phyloP scores from a whole-genome alignment of 306 rosid genomes.

The Fragaria vesca region DNA sequence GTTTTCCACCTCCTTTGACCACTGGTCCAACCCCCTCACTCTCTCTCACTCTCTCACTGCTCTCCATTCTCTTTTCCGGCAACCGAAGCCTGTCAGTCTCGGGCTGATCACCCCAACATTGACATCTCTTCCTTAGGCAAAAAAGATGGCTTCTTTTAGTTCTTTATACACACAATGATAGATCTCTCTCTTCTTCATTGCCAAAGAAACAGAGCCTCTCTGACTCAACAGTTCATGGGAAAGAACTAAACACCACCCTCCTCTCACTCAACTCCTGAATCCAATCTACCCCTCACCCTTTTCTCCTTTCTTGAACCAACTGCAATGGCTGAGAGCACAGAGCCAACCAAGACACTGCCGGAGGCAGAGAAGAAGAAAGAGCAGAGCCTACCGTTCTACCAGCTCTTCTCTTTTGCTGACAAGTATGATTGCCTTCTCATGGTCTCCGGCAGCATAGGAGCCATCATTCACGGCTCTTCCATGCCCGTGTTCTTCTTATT shows the following conservation, averaged over 20 bases:
- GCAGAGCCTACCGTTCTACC: slow-evolving; percentile 77
- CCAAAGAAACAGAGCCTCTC: slow-evolving; percentile 19
- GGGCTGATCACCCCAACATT: slow-evolving; percentile 35
- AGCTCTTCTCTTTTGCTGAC: slow-evolving; percentile 91
- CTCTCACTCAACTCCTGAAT: background rate
- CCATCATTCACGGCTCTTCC: slow-evolving; percentile 91
- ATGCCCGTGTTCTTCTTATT: slow-evolving; percentile 95
- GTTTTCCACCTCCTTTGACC: slow-evolving; percentile 50
- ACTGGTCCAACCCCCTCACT: slow-evolving; percentile 34
- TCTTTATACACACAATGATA: slow-evolving; percentile 2
- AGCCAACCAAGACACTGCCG: slow-evolving; percentile 54
- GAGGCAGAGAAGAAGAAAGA: slow-evolving; percentile 97
- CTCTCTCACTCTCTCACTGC: slow-evolving; percentile 10
- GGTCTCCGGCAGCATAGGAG: slow-evolving; percentile 83
- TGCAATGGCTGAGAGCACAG: slow-evolving; percentile 17
- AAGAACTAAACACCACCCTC: slow-evolving; percentile 9
- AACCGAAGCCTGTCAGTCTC: slow-evolving; percentile 11
- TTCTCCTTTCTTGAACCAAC: background rate
- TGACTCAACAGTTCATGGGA: slow-evolving; percentile 26
- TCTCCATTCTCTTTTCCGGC: slow-evolving; percentile 17
- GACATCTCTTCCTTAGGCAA: slow-evolving; percentile 43
- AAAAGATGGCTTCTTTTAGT: slow-evolving; percentile 21
- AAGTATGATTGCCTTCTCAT: slow-evolving; percentile 72
- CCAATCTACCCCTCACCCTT: background rate
- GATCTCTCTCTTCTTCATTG: slow-evolving; percentile 54